Conservation (phyloP, 2,329 filamentous ascomycete species). For the Malbranchea zuffiana region DNA sequence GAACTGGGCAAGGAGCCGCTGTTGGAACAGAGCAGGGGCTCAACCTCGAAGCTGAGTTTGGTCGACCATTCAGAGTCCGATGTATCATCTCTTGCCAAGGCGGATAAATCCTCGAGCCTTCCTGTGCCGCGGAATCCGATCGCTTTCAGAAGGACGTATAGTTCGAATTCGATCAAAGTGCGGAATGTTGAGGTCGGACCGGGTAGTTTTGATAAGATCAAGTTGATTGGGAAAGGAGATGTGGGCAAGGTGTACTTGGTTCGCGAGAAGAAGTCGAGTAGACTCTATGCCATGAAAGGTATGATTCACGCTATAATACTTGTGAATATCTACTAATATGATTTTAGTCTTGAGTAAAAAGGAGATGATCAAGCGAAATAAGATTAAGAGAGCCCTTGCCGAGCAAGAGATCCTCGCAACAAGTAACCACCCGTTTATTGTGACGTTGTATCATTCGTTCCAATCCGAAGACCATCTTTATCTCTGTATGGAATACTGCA, state of each 20-base stretch:
- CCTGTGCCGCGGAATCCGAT: conserved; percentile 42
- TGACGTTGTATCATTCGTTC: conserved; percentile 97
- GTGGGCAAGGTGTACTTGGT: conserved; percentile 98
- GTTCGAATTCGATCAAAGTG: conserved; percentile 98
- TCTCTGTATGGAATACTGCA: conserved; percentile 99
- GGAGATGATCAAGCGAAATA: conserved; percentile 99
- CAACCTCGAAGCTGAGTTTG: conserved; percentile 44
- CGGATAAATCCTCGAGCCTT: conserved; percentile 17
- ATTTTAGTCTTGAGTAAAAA: conserved; percentile 86
- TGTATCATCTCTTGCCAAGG: conserved; percentile 22
- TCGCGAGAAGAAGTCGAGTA: conserved; percentile 90
- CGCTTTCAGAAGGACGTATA: conserved; percentile 88
- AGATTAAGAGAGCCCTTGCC: conserved; percentile 95
- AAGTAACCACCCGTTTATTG: conserved; percentile 98
- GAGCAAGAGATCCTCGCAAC: conserved; percentile 97
- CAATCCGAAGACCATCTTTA: conserved; percentile 98
- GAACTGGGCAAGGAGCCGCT: conserved; percentile 78
- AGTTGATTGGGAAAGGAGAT: conserved; percentile 96
- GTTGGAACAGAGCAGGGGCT: conserved; percentile 49
- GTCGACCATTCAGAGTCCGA: conserved; percentile 34
- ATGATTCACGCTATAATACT: conserved; percentile 9
- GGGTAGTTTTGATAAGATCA: conserved; percentile 97
- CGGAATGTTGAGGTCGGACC: conserved; percentile 93
- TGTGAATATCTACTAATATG: conserved; percentile 14
- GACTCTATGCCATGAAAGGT: conserved; percentile 99